Percentiles rank a stretch among this genome's conserved stretches.
phyloP scores from a whole-genome alignment of 441 rosid genomes.

The Sinapis alba region DNA sequence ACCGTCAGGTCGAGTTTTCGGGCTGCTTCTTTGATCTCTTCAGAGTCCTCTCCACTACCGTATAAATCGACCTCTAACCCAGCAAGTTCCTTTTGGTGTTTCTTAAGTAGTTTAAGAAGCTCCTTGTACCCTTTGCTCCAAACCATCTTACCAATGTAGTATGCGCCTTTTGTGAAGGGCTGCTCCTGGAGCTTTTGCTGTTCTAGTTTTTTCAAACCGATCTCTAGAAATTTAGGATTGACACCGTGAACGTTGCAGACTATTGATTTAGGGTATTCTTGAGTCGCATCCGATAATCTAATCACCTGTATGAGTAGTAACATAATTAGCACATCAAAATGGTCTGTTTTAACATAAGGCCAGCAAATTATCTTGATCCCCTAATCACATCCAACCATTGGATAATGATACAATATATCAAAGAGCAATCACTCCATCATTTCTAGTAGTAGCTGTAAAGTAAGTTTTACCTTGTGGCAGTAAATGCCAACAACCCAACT shows the following conservation, averaged over 20 bases:
- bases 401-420: neutral
- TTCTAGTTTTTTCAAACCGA: constrained; percentile 70
- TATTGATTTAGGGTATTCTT: constrained; percentile 77
- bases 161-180: constrained; percentile 71
- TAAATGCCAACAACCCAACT: constrained; percentile 85
- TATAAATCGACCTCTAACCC: constrained; percentile 84
- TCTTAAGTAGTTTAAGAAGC: constrained; percentile 69
- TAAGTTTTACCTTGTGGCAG: constrained; percentile 82
- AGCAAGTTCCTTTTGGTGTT: constrained; percentile 71
- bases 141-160: constrained; percentile 94
- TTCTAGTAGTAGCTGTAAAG: constrained; percentile 8
- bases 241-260: constrained; percentile 96
- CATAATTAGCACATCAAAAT: constrained; percentile 5
- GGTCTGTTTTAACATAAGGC: constrained; percentile 18
- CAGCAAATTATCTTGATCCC: constrained; percentile 13
- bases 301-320: constrained; percentile 62
- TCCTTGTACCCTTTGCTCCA: constrained; percentile 98
- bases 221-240: constrained; percentile 88
- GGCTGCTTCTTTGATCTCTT: constrained; percentile 67
- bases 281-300: constrained; percentile 93
- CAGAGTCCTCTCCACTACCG: constrained; percentile 90
- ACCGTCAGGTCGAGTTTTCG: constrained; percentile 58
- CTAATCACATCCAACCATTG: neutral
- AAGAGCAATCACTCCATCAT: constrained; percentile 13
- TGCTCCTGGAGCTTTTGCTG: constrained; percentile 54